Percentiles rank a stretch among this genome's conserved stretches.
Evolutionary conservation across 179 eudicot genomes (phyloP).

Genomic region (Amaranthus tricolor): DNA sequence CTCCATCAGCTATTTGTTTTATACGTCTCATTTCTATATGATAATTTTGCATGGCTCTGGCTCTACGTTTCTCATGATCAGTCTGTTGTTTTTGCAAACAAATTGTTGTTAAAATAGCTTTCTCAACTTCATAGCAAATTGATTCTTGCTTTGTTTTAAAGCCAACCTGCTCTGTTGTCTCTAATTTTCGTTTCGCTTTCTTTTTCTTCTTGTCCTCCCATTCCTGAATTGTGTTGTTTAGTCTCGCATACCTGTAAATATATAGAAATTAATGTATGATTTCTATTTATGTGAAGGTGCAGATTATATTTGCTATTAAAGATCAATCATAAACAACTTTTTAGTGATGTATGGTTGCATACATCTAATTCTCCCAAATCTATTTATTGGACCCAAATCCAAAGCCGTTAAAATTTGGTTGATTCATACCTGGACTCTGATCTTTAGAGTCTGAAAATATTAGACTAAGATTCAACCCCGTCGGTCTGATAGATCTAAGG

Average conservation of each 20-base stretch:
- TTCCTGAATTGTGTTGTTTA: constrained; percentile 47
- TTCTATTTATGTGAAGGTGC: too few species aligned
- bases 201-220: constrained; percentile 84
- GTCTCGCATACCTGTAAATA: constrained; percentile 69
- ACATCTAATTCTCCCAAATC: too few species aligned
- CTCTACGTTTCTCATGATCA: constrained; percentile 46
- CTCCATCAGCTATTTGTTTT: constrained; percentile 66
- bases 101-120: constrained; percentile 27
- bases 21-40: constrained; percentile 51
- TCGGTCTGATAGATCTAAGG: too few species aligned
- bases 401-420: too few species aligned
- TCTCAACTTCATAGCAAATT: constrained; percentile 18
- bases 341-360: too few species aligned
- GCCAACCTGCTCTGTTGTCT: constrained; percentile 52
- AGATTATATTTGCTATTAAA: too few species aligned
- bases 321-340: too few species aligned
- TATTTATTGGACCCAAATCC: too few species aligned
- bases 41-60: constrained; percentile 47
- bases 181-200: constrained; percentile 59
- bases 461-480: too few species aligned
- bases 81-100: constrained; percentile 44
- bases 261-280: too few species aligned
- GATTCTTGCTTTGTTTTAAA: background rate
- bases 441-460: too few species aligned
- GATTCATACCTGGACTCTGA: too few species aligned